A percentile compares a stretch with the other conserved stretches of the same genome.
Evolutionary conservation across 1,284 basidiomycete genomes (phyloP).

Genomic region (Melampsora americana): DNA sequence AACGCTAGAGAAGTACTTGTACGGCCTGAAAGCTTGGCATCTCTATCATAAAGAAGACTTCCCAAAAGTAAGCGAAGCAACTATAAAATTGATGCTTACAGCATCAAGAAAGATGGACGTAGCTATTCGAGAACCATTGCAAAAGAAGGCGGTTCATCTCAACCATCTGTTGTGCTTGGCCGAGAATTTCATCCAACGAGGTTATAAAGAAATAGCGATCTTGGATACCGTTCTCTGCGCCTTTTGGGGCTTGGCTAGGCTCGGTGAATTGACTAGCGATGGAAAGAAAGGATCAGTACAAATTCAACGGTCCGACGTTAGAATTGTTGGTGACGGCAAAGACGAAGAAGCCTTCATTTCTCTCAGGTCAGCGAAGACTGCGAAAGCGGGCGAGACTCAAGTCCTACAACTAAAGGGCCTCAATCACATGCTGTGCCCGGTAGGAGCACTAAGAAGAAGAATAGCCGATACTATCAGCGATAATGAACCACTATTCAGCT

Average conservation of each 20-base stretch:
- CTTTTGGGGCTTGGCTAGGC: conserved; percentile 15
- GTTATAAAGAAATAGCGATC: neutral
- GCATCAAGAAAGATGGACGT: neutral
- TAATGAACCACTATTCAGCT: too few relatives aligned
- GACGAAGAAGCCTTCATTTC: too few relatives aligned
- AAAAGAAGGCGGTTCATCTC: neutral
- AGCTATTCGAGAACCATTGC: neutral
- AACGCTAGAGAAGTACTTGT: neutral
- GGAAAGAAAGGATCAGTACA: too few relatives aligned
- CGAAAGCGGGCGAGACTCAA: too few relatives aligned
- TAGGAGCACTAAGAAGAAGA: too few relatives aligned
- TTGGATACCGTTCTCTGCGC: neutral
- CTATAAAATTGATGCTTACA: neutral
- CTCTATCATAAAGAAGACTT: neutral
- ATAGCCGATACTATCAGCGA: too few relatives aligned
- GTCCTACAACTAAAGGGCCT: too few relatives aligned
- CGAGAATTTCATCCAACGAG: neutral
- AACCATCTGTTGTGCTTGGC: neutral
- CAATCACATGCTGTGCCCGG: too few relatives aligned
- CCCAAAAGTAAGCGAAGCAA: neutral
- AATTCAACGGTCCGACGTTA: too few relatives aligned
- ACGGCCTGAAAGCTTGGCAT: neutral
- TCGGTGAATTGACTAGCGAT: neutral
- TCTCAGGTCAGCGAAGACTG: too few relatives aligned
- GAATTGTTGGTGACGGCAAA: too few relatives aligned